Percentiles rank a stretch among this genome's conserved stretches.
Evolutionary conservation across 2,329 filamentous ascomycete species (phyloP).

Genomic region (Clonostachys byssicola): DNA sequence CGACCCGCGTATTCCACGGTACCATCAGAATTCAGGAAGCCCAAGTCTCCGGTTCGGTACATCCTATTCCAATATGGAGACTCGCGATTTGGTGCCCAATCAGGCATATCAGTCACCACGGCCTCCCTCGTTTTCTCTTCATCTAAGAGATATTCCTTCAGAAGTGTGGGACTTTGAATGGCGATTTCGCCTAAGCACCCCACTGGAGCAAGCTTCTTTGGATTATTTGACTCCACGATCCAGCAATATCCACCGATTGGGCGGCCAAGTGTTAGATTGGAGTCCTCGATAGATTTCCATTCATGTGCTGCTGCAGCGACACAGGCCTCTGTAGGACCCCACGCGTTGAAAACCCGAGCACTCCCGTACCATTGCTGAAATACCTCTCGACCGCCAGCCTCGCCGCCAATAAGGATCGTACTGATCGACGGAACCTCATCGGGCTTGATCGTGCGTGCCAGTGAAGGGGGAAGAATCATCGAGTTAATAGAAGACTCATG

Average conservation of each 20-base stretch:
- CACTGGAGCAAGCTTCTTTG: conserved; percentile 4
- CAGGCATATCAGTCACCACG: background rate
- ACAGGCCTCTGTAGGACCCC: conserved; percentile 5
- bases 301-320: conserved; percentile 2
- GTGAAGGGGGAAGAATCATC: background rate
- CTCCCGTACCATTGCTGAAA: conserved; percentile 4
- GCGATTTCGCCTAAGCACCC: conserved; percentile 22
- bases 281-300: background rate
- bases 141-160: conserved; percentile 42
- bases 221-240: conserved; percentile 1
- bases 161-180: conserved; percentile 34
- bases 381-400: conserved; percentile 3
- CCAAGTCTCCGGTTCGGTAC: conserved; percentile 7
- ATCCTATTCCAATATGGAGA: background rate
- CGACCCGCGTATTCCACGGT: conserved; percentile 37
- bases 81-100: background rate
- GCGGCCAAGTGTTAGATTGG: conserved; percentile 1
- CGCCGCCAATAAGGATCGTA: conserved; percentile 4
- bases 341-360: conserved; percentile 2
- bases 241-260: background rate
- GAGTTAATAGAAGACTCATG: conserved; percentile 3
- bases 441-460: background rate
- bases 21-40: conserved; percentile 17
- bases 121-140: conserved; percentile 31
- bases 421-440: background rate